phyloP scores from a whole-genome alignment of 352 stramenopile genomes.

The Phytophthora aleatoria region DNA sequence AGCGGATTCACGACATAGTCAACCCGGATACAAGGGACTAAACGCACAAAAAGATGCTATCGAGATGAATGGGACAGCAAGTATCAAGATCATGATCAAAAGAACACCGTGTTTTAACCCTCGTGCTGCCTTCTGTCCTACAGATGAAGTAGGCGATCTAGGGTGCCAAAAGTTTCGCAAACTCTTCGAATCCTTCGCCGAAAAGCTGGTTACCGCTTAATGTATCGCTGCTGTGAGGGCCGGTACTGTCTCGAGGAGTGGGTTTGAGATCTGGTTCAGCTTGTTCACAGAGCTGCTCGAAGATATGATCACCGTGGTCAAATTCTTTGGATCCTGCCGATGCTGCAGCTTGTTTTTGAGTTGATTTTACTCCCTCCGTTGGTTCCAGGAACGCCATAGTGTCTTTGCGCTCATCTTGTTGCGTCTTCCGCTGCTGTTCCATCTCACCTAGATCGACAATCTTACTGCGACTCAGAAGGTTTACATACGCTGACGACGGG shows the following conservation, averaged over 20 bases:
- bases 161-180: conserved; percentile 54
- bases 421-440: conserved; percentile 43
- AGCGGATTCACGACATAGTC: conserved; percentile 82
- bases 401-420: conserved; percentile 36
- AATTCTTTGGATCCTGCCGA: conserved; percentile 32
- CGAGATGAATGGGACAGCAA: neutral
- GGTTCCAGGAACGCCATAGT: conserved; percentile 34
- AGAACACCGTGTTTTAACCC: conserved; percentile 8
- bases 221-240: conserved; percentile 12
- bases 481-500: conserved; percentile 76
- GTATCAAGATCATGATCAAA: conserved; percentile 11
- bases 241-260: neutral
- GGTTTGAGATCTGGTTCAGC: conserved; percentile 75
- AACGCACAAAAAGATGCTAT: neutral
- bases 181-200: conserved; percentile 50
- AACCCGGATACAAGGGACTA: conserved; percentile 54
- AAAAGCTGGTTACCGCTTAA: conserved; percentile 42
- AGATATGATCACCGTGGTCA: conserved; percentile 72
- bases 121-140: conserved; percentile 3
- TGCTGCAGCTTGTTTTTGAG: conserved; percentile 2
- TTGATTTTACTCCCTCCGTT: conserved; percentile 6
- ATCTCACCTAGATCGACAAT: conserved; percentile 70
- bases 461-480: conserved; percentile 80
- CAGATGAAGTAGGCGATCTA: conserved; percentile 18
- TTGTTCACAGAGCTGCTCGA: conserved; percentile 81